Evolutionary conservation across 2,329 filamentous ascomycete species (phyloP), one percentile per base, ranked within the genome.

Genomic region (Claviceps pusilla): DNA sequence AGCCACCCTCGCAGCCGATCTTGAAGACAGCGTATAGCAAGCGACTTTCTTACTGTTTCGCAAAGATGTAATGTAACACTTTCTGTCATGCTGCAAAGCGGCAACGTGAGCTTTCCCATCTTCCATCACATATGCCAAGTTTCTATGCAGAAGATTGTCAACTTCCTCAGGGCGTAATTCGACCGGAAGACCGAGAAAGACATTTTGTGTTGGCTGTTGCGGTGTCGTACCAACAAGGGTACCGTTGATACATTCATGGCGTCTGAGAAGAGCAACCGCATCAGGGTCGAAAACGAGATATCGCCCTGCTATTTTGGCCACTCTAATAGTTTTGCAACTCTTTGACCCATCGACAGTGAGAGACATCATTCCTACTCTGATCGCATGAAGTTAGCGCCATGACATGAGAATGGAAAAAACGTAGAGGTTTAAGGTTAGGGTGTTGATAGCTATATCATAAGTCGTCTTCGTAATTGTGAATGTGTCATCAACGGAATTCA

Each of bases 151-250:
- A 33, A 98, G 77, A 53, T 93, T 71, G 59, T 83, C 79, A 4
- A 85, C 90, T 73, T 98, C 93, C 71, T 97, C 93, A 1, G 88
- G 84, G 73, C 93, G 87, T 48, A 98, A 76, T 73, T 96, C 86
- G 31, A 97, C 72, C 3, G 93, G 93, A 51, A 97, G 72, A 48
- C 90, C 88, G 56, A 91, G 79, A 66, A 97, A 97, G 55, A 95
- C 79, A 71, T 95, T 97, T 70, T 98, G 93, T 62, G 94, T 91
- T 6, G 90, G 89, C 55, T 89, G 84, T 69, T 97, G 90, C 2
- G 93, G 91, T 35, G 95, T 82, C 7, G 87, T 90, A 55, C 93
- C 93, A 56, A 87, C 83, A 54, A 95, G 76, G 37, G 93, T 85
- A 58, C 89, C 89, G 64, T 86, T 90, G 62, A 95, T 89, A 66